Conservation (phyloP, 139 green algal genomes). For the Auxenochlorella protothecoides region DNA sequence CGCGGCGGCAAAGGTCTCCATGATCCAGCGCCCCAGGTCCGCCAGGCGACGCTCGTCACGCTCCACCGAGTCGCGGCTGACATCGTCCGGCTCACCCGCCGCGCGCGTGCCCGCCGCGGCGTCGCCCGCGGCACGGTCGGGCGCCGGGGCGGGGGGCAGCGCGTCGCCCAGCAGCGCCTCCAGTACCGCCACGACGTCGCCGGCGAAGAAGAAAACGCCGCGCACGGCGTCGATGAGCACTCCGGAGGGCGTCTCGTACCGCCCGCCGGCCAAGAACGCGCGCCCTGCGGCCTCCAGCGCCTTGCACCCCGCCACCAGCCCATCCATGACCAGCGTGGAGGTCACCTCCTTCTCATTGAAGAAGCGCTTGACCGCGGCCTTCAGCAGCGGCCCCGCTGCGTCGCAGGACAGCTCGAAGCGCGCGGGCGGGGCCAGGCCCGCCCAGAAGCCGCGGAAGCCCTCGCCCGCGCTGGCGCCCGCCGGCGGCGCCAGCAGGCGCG, state of each 20-base stretch:
- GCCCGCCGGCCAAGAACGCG: neutral
- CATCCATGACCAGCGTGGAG: conserved; percentile 96
- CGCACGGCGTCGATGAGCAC: conserved; percentile 26
- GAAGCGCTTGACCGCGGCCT: conserved; percentile 89
- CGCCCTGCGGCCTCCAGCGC: conserved; percentile 59
- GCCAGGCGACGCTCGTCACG: conserved; percentile 84
- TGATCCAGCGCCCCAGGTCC: conserved; percentile 73
- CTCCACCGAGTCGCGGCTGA: conserved; percentile 60
- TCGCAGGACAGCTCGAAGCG: conserved; percentile 45
- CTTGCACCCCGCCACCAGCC: conserved; percentile 77
- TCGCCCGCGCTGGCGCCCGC: neutral
- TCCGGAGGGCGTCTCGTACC: neutral
- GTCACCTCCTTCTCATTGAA: conserved; percentile 99
- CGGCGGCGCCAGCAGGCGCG: neutral
- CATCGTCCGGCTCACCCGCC: conserved; percentile 30
- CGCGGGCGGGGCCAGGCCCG: conserved; percentile 23
- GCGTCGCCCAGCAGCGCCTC: too few species aligned
- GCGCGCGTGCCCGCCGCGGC: too few species aligned
- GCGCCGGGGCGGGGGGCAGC: too few species aligned
- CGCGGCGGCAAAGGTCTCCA: conserved; percentile 87
- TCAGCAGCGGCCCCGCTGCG: conserved; percentile 62
- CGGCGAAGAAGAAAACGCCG: conserved; percentile 24
- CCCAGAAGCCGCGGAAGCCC: conserved; percentile 65
- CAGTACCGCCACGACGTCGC: conserved; percentile 16
- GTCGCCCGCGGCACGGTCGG: too few species aligned